Percentiles rank a stretch among this genome's conserved stretches.
phyloP scores from a whole-genome alignment of 75 land plant genomes.

The Isoetes taiwanensis region DNA sequence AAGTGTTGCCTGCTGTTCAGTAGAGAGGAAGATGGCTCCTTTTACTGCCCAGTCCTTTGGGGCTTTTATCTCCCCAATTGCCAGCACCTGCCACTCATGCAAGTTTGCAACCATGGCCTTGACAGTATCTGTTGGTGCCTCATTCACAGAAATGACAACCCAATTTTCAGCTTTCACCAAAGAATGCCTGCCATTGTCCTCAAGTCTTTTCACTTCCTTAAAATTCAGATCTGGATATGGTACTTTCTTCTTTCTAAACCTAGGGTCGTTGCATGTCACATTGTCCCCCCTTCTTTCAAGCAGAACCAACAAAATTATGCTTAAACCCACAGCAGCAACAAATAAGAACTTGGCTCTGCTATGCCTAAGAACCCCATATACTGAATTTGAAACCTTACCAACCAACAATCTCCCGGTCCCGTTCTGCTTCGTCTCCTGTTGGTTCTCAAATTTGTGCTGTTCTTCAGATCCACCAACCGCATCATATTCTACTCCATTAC shows the following conservation, averaged over 20 bases:
- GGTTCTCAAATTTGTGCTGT: too few species aligned
- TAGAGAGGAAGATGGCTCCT: slow-evolving; percentile 1
- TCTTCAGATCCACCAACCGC: too few species aligned
- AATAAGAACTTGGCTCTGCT: background rate
- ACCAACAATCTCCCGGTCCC: too few species aligned
- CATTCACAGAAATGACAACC: background rate
- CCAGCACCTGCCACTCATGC: background rate
- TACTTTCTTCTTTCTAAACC: background rate
- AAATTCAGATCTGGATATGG: background rate
- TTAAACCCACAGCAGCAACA: background rate
- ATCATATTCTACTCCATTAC: too few species aligned
- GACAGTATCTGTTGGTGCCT: background rate
- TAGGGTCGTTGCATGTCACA: background rate
- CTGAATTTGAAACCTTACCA: too few species aligned
- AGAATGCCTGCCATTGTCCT: background rate
- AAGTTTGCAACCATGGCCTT: background rate
- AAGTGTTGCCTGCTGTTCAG: background rate
- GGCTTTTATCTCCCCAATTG: background rate
- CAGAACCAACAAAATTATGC: background rate
- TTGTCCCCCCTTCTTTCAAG: background rate
- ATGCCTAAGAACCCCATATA: too few species aligned
- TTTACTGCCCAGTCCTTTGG: background rate
- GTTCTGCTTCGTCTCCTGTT: too few species aligned
- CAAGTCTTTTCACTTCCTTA: background rate
- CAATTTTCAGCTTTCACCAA: background rate